These are phyloP conservation scores for Yamadazyma friedrichii DNA, from an alignment of 1,139 yeast species.

Conservation along the genomic window DNA sequence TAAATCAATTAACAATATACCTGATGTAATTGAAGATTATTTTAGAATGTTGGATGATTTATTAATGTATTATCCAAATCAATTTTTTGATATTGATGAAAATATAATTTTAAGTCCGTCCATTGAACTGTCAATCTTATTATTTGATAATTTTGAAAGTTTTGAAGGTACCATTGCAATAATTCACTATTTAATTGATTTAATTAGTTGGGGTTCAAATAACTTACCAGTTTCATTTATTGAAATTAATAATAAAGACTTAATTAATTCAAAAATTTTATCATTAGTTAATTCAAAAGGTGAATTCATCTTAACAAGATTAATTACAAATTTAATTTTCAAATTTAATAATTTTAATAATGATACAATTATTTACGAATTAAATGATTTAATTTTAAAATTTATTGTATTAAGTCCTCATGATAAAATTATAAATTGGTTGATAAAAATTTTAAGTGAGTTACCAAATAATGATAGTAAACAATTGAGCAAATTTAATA, in stretches of 20 bases:
- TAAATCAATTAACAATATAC: constrained; percentile 38
- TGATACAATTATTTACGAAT: constrained; percentile 66
- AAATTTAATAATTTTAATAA: constrained; percentile 51
- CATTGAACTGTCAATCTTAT: constrained; percentile 58
- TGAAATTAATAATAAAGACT: constrained; percentile 42
- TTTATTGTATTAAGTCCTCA: constrained; percentile 54
- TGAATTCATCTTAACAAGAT: constrained; percentile 48
- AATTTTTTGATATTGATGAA: constrained; percentile 52
- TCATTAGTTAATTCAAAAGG: constrained; percentile 57
- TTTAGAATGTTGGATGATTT: constrained; percentile 82
- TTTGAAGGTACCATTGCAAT: constrained; percentile 69
- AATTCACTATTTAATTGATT: constrained; percentile 74
- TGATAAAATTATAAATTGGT: constrained; percentile 54
- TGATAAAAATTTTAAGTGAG: constrained; percentile 50
- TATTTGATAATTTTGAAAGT: constrained; percentile 57
- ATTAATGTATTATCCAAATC: constrained; percentile 72
- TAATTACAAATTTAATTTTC: constrained; percentile 67
- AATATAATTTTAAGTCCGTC: constrained; percentile 49
- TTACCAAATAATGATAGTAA: constrained; percentile 66
- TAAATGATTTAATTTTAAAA: constrained; percentile 71
- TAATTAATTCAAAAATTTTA: constrained; percentile 50
- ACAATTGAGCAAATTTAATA: constrained; percentile 62
- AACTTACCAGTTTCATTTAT: constrained; percentile 75
- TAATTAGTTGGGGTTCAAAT: constrained; percentile 79
- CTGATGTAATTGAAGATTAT: constrained; percentile 85